phyloP scores from a whole-genome alignment of 495 filamentous ascomycete species.

The Penicillium malachiteum region DNA sequence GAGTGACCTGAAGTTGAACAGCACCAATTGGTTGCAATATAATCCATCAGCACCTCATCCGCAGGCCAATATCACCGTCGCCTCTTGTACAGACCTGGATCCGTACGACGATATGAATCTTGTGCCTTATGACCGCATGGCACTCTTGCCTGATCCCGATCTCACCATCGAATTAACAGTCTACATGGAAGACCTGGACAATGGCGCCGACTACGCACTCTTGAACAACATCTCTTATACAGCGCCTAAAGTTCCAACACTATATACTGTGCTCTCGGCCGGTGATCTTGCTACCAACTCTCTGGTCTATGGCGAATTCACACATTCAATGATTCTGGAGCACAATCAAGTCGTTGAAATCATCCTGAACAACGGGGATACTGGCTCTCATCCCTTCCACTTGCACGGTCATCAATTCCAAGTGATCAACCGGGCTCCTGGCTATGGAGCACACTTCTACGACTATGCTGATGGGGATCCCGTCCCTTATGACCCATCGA shows the following conservation, averaged over 20 bases:
- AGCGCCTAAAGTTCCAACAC: constrained; percentile 70
- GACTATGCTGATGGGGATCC: constrained; percentile 35
- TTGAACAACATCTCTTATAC: constrained; percentile 80
- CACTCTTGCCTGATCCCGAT: constrained; percentile 28
- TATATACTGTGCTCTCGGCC: constrained; percentile 71
- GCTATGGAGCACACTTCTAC: constrained; percentile 42
- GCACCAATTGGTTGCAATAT: constrained; percentile 79
- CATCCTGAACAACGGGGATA: constrained; percentile 74
- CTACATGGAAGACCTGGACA: constrained; percentile 49
- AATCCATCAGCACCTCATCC: constrained; percentile 57
- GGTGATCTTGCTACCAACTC: constrained; percentile 62
- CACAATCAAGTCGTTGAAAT: constrained; percentile 72
- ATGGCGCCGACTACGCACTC: constrained; percentile 56
- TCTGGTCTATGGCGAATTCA: constrained; percentile 69
- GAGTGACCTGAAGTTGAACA: constrained; percentile 56
- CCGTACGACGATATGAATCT: constrained; percentile 27
- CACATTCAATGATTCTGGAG: constrained; percentile 65
- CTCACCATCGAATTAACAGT: constrained; percentile 30
- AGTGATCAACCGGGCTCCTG: constrained; percentile 52
- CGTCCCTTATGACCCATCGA: constrained; percentile 38
- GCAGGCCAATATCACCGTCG: constrained; percentile 46
- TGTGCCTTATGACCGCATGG: constrained; percentile 46
- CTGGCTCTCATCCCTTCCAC: constrained; percentile 81
- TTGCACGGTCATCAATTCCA: constrained; percentile 87
- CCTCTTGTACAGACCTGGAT: constrained; percentile 28